These are phyloP conservation scores for Lactifluus pinguis DNA, from an alignment of 768 basidiomycete species.

Conservation along the genomic window DNA sequence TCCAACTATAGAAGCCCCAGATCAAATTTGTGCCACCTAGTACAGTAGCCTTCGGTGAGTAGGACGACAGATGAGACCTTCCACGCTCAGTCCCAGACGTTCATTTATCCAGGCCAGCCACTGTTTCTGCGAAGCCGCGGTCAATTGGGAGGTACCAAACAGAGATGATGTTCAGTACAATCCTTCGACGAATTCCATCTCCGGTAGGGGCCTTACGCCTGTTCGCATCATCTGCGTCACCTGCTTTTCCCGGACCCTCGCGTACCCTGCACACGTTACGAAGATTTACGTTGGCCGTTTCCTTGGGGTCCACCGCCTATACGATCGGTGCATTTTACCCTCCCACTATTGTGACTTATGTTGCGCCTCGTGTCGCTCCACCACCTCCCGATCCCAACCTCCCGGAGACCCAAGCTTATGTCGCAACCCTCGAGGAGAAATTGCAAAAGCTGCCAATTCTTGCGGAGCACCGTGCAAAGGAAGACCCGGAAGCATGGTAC, in stretches of 20 bases:
- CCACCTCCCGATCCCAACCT: slow-evolving; percentile 51
- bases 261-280: background rate
- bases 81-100: background rate
- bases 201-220: background rate
- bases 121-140: background rate
- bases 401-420: slow-evolving; percentile 51
- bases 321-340: slow-evolving; percentile 60
- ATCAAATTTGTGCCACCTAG: background rate
- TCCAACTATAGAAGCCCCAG: too few species aligned
- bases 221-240: slow-evolving; percentile 1
- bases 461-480: slow-evolving; percentile 36
- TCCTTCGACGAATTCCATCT: slow-evolving; percentile 1
- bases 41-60: background rate
- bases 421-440: slow-evolving; percentile 51
- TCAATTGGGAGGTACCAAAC: background rate
- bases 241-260: background rate
- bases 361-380: slow-evolving; percentile 73
- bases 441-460: slow-evolving; percentile 62
- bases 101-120: background rate
- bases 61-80: too few species aligned
- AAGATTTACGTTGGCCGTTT: background rate
- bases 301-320: slow-evolving; percentile 28
- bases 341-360: slow-evolving; percentile 50
- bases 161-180: background rate
- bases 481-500: slow-evolving; percentile 58